phyloP scores from a whole-genome alignment of 2,329 filamentous ascomycete species.

The Dryadomyces quercus-mongolicae region DNA sequence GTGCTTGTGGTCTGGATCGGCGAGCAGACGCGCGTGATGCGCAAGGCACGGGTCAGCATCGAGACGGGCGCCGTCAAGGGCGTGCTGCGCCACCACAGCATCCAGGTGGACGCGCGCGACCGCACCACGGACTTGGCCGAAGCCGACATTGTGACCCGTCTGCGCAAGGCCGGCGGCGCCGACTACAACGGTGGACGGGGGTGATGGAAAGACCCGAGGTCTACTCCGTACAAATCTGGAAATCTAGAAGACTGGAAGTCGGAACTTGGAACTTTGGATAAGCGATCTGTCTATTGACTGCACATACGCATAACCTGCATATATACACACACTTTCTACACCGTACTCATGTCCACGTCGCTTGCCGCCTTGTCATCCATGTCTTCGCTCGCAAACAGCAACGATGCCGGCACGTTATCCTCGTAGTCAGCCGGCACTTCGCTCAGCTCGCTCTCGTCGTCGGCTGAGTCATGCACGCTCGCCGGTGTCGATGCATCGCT shows the following conservation, averaged over 20 bases:
- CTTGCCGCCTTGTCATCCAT: constrained; percentile 17
- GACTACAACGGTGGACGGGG: constrained; percentile 59
- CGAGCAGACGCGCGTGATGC: constrained; percentile 52
- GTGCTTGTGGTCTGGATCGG: constrained; percentile 58
- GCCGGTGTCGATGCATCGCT: constrained; percentile 37
- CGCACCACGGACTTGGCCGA: constrained; percentile 45
- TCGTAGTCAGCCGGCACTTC: constrained; percentile 49
- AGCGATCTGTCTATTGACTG: too few relatives aligned
- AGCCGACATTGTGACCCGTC: constrained; percentile 44
- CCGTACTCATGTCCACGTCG: background rate
- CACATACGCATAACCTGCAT: too few relatives aligned
- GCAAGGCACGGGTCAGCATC: constrained; percentile 56
- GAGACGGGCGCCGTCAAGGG: constrained; percentile 55
- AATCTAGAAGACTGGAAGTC: too few relatives aligned
- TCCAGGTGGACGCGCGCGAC: constrained; percentile 51
- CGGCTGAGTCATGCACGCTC: constrained; percentile 52
- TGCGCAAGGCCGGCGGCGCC: constrained; percentile 56
- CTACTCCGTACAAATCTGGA: too few relatives aligned
- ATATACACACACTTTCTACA: background rate
- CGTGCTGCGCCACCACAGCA: constrained; percentile 51
- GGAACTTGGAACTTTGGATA: too few relatives aligned
- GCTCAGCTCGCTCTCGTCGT: constrained; percentile 58
- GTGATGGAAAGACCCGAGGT: too few relatives aligned
- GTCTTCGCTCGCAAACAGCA: constrained; percentile 40
- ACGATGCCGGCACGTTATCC: constrained; percentile 39